Evolutionary conservation across 305 asterid species (phyloP).

Genomic region (Plantago lanceolata): DNA sequence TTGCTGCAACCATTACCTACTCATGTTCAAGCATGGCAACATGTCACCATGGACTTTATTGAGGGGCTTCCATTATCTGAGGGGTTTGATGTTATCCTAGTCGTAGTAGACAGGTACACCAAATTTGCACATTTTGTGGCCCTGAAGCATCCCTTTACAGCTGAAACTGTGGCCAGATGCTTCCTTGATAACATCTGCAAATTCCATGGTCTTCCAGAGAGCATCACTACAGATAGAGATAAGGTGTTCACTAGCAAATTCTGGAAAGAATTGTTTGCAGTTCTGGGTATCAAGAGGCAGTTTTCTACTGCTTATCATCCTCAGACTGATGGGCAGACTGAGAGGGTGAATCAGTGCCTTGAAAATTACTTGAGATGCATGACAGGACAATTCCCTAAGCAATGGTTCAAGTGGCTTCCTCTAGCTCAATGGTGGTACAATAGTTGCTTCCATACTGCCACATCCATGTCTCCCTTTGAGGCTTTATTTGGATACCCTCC

Average conservation of each 20-base stretch:
- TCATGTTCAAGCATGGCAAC: background rate
- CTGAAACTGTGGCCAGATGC: background rate
- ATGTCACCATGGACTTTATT: background rate
- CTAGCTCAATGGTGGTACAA: conserved; percentile 12
- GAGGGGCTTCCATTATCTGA: background rate
- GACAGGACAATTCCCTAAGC: background rate
- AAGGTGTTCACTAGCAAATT: background rate
- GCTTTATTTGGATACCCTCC: background rate
- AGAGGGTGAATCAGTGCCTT: conserved; percentile 1
- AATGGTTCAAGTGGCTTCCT: background rate
- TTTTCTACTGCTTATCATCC: background rate
- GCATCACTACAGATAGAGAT: background rate
- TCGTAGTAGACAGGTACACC: background rate
- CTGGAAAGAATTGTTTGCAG: background rate
- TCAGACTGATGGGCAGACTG: background rate
- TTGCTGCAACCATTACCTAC: background rate
- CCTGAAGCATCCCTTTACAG: background rate
- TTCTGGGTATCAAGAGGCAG: background rate
- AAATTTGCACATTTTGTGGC: background rate
- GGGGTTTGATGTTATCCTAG: background rate
- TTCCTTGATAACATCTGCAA: background rate
- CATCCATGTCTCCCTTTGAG: background rate
- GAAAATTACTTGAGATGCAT: background rate
- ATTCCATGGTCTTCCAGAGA: background rate
- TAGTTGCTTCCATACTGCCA: too few species aligned